Conservation (phyloP, 257 asterid species). For the Anisodus tanguticus region DNA sequence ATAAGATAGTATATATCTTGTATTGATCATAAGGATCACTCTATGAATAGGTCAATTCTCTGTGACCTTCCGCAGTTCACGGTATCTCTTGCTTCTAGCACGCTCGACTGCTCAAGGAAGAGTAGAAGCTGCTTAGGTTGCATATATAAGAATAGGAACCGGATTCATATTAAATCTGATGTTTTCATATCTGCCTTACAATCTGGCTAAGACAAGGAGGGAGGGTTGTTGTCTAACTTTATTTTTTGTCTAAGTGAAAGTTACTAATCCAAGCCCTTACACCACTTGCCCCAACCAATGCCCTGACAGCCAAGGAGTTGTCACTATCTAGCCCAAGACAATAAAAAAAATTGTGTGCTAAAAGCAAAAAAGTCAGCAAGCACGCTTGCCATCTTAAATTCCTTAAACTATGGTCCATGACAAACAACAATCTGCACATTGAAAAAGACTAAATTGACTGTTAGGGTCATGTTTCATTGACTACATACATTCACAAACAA, state of each 20-base stretch:
- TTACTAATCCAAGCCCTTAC: background rate
- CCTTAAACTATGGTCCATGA: background rate
- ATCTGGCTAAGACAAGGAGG: background rate
- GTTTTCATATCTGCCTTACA: background rate
- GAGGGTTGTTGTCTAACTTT: too few species aligned
- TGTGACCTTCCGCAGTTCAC: background rate
- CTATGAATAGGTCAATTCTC: background rate
- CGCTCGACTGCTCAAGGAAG: too few species aligned
- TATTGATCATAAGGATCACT: background rate
- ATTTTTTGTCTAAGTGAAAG: background rate
- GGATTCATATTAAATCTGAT: background rate
- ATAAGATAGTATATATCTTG: background rate
- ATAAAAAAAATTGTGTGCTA: background rate
- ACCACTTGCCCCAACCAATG: background rate
- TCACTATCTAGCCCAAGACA: slow-evolving; percentile 4
- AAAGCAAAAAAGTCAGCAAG: slow-evolving; percentile 5
- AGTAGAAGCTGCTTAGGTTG: background rate
- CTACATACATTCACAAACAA: background rate
- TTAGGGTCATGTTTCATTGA: slow-evolving; percentile 2
- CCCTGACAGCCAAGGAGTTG: background rate
- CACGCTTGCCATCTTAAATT: slow-evolving; percentile 15
- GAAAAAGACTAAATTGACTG: background rate
- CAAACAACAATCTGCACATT: background rate
- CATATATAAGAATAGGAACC: background rate
- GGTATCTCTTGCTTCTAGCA: background rate